Evolutionary conservation across 768 basidiomycete genomes (phyloP).

Genomic region (Udeniomyces megalosporus): DNA sequence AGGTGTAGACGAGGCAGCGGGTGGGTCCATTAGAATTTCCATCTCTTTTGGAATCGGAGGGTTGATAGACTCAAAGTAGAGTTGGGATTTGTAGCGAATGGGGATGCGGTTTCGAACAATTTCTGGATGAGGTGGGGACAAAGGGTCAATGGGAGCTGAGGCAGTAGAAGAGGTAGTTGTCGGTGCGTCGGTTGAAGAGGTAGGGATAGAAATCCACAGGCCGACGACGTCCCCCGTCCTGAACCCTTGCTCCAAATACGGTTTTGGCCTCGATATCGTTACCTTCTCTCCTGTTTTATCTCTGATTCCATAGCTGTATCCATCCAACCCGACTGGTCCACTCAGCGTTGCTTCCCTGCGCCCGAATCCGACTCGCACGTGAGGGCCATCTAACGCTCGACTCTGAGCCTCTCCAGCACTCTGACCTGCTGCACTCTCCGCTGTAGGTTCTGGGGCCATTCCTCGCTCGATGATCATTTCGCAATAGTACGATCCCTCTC

Average conservation of each 20-base stretch:
- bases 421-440: neutral
- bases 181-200: neutral
- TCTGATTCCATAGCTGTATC: conserved; percentile 77
- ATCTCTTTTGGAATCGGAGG: conserved; percentile 83
- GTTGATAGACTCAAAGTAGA: conserved; percentile 86
- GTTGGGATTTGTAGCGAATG: conserved; percentile 90
- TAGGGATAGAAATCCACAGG: conserved; percentile 77
- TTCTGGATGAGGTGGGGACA: conserved; percentile 20
- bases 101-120: conserved; percentile 77
- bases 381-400: conserved; percentile 57
- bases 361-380: conserved; percentile 83
- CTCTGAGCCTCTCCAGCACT: neutral
- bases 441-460: conserved; percentile 3
- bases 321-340: conserved; percentile 81
- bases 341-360: conserved; percentile 85
- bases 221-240: conserved; percentile 76
- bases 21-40: conserved; percentile 63
- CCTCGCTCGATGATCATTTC: conserved; percentile 58
- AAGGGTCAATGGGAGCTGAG: neutral
- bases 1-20: conserved; percentile 35
- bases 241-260: conserved; percentile 47
- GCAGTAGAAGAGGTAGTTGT: neutral
- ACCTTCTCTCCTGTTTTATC: conserved; percentile 90
- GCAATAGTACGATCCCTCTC: conserved; percentile 86
- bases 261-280: conserved; percentile 58